phyloP scores from a whole-genome alignment of 805 yeast genomes.

The Zygotorulaspora florentina region DNA sequence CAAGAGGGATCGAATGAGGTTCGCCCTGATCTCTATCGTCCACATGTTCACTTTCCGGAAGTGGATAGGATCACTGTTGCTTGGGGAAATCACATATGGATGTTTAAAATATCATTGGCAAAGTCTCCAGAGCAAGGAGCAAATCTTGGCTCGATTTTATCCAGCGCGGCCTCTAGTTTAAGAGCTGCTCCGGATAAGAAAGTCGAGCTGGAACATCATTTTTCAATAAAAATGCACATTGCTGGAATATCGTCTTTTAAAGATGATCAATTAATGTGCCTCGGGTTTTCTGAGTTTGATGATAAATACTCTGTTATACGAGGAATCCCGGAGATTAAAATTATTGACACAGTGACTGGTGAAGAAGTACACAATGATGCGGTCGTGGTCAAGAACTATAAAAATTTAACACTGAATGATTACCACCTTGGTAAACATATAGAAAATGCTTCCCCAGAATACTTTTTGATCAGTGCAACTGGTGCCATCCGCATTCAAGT shows the following conservation, averaged over 20 bases:
- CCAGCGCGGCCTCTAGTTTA: conserved; percentile 46
- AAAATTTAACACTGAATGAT: conserved; percentile 71
- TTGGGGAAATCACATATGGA: conserved; percentile 81
- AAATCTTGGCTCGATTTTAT: conserved; percentile 31
- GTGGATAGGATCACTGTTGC: conserved; percentile 66
- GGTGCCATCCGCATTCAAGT: conserved; percentile 78
- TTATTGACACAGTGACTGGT: conserved; percentile 61
- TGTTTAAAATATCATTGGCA: conserved; percentile 44
- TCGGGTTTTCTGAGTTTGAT: conserved; percentile 23
- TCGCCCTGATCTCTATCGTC: conserved; percentile 80
- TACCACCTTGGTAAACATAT: conserved; percentile 59
- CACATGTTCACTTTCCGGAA: conserved; percentile 65
- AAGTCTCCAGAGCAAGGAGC: conserved; percentile 19
- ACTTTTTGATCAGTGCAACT: conserved; percentile 70
- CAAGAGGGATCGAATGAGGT: conserved; percentile 39
- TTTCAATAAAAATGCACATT: conserved; percentile 47
- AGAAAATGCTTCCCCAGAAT: conserved; percentile 37
- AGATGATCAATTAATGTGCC: conserved; percentile 58
- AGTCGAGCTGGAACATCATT: conserved; percentile 36
- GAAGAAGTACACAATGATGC: conserved; percentile 78
- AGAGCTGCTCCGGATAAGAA: conserved; percentile 42
- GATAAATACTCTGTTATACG: conserved; percentile 42
- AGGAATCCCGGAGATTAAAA: conserved; percentile 68
- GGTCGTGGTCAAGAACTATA: conserved; percentile 54
- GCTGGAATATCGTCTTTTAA: conserved; percentile 77